phyloP scores from a whole-genome alignment of 2,329 filamentous ascomycete genomes.

The Colletotrichum falcatum region DNA sequence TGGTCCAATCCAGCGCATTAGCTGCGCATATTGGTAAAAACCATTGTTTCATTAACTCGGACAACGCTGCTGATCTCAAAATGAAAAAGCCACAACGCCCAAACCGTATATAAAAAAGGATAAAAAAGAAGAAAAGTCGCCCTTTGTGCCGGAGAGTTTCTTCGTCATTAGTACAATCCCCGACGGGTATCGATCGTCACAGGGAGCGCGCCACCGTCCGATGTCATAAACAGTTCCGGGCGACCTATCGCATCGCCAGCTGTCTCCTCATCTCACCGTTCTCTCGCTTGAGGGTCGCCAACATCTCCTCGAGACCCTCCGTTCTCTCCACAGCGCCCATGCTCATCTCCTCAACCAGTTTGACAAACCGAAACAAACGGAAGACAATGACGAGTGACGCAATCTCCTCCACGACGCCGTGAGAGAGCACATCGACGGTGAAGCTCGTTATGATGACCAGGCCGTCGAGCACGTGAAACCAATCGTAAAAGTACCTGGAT shows the following conservation, averaged over 20 bases:
- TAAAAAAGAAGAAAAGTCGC: background rate
- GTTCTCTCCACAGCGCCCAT: conserved; percentile 72
- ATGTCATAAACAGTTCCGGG: background rate
- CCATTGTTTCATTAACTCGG: conserved; percentile 5
- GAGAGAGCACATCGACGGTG: conserved; percentile 69
- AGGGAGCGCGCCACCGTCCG: conserved; percentile 6
- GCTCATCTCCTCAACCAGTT: conserved; percentile 77
- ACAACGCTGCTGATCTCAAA: background rate
- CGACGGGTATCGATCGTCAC: background rate
- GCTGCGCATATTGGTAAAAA: background rate
- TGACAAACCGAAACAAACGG: conserved; percentile 76
- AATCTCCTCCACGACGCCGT: conserved; percentile 71
- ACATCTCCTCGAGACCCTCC: conserved; percentile 65
- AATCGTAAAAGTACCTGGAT: conserved; percentile 65
- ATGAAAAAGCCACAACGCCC: conserved; percentile 27
- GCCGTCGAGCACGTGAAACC: conserved; percentile 75
- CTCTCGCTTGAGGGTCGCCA: conserved; percentile 64
- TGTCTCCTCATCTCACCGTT: conserved; percentile 51
- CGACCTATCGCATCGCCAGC: conserved; percentile 33
- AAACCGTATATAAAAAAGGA: too few species aligned
- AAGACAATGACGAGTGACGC: conserved; percentile 75
- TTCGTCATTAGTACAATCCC: conserved; percentile 25
- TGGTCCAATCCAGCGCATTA: background rate
- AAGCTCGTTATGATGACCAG: conserved; percentile 72
- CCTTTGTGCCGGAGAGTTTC: conserved; percentile 12